phyloP scores from a whole-genome alignment of 1,284 basidiomycete genomes.

The Caloboletus firmus region DNA sequence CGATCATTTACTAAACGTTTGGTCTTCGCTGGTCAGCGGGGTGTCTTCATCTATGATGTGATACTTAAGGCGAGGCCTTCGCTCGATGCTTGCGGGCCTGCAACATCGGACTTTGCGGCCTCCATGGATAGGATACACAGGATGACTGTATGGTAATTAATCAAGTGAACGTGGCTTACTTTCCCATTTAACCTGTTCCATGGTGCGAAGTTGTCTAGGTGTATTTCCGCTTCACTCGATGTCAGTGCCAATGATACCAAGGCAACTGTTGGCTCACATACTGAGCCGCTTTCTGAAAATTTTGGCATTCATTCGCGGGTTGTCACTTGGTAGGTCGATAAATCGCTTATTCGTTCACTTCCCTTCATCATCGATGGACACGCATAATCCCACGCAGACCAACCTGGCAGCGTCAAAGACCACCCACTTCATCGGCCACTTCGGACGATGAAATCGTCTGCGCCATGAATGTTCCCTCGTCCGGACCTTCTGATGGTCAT shows the following conservation, averaged over 20 bases:
- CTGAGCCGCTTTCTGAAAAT: slow-evolving; percentile 12
- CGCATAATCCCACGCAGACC: not conserved
- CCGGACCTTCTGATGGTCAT: not conserved
- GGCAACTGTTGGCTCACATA: slow-evolving; percentile 3
- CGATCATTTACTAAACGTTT: too few species aligned
- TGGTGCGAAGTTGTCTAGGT: not conserved
- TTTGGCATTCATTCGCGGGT: not conserved
- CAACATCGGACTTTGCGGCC: too few species aligned
- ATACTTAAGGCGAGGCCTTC: too few species aligned
- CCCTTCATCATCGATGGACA: slow-evolving; percentile 6
- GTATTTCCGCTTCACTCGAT: not conserved
- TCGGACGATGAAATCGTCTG: slow-evolving; percentile 4
- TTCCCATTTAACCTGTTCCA: not conserved
- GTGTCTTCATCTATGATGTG: too few species aligned
- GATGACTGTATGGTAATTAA: not conserved
- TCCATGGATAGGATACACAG: not conserved
- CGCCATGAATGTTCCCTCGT: slow-evolving; percentile 21
- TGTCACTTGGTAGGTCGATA: slow-evolving; percentile 1
- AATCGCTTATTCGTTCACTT: slow-evolving; percentile 10
- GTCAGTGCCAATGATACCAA: not conserved
- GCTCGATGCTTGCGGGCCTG: too few species aligned
- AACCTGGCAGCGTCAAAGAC: not conserved
- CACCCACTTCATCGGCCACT: not conserved
- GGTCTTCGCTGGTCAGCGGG: too few species aligned
- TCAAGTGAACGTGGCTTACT: not conserved